phyloP scores from a whole-genome alignment of 805 yeast species.

The Zygosaccharomyces lentus region DNA sequence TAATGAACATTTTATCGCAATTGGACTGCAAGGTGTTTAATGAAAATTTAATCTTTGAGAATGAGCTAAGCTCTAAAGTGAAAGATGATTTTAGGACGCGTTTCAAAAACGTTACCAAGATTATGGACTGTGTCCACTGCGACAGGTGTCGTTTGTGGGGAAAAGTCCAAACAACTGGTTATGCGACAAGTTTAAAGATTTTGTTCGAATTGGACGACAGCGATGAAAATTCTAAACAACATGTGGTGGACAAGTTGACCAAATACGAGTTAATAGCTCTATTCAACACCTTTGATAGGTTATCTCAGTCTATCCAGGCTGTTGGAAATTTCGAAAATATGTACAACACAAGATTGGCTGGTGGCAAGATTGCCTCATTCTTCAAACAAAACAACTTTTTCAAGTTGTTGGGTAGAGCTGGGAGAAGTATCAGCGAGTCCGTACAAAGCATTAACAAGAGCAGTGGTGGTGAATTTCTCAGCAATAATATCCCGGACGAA shows the following conservation, averaged over 20 bases:
- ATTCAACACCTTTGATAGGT: conserved; percentile 86
- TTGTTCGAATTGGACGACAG: conserved; percentile 66
- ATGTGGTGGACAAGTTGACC: conserved; percentile 55
- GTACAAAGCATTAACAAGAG: conserved; percentile 16
- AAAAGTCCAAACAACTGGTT: conserved; percentile 93
- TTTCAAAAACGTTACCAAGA: conserved; percentile 82
- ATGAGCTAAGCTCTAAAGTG: conserved; percentile 43
- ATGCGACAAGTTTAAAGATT: conserved; percentile 92
- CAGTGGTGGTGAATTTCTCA: conserved; percentile 3
- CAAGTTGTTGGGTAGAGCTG: conserved; percentile 31
- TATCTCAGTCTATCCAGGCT: conserved; percentile 77
- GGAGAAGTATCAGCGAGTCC: conserved; percentile 17
- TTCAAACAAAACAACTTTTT: conserved; percentile 34
- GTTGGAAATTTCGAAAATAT: conserved; percentile 64
- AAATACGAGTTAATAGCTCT: conserved; percentile 86
- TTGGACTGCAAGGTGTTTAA: conserved; percentile 42
- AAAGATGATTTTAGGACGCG: conserved; percentile 84
- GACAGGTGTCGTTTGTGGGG: conserved; percentile 99
- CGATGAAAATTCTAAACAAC: conserved; percentile 40
- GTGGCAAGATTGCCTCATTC: conserved; percentile 22
- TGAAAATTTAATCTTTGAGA: conserved; percentile 48
- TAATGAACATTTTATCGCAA: conserved; percentile 39
- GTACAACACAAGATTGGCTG: conserved; percentile 38
- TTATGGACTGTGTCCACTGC: conserved; percentile 99
- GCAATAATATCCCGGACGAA: not conserved